phyloP scores from a whole-genome alignment of 352 stramenopile genomes.

The Phytopythium aichiense region DNA sequence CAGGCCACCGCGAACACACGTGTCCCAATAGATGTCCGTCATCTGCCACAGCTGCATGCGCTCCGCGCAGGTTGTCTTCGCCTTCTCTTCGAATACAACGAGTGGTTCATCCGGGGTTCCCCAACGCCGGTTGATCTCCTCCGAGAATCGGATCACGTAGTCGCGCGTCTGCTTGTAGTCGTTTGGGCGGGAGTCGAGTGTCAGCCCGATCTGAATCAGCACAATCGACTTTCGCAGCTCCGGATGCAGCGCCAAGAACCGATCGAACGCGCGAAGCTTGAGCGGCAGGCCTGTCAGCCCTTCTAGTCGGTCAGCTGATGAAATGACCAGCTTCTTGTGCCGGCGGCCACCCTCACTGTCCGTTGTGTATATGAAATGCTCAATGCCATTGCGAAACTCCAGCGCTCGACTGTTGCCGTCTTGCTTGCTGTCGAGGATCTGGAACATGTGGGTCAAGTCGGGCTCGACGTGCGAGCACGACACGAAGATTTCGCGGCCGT shows the following conservation, averaged over 20 bases:
- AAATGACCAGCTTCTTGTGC: slow-evolving; percentile 68
- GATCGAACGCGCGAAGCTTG: slow-evolving; percentile 95
- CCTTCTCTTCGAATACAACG: slow-evolving; percentile 71
- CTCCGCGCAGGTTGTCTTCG: slow-evolving; percentile 61
- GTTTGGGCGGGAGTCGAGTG: slow-evolving; percentile 74
- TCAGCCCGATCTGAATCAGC: slow-evolving; percentile 72
- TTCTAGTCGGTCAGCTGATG: slow-evolving; percentile 94
- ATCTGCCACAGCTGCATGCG: slow-evolving; percentile 66
- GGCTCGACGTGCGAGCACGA: slow-evolving; percentile 97
- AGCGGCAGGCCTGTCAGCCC: slow-evolving; percentile 94
- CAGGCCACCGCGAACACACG: slow-evolving; percentile 57
- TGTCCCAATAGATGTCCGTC: slow-evolving; percentile 69
- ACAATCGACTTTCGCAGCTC: slow-evolving; percentile 63
- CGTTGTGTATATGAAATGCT: slow-evolving; percentile 26
- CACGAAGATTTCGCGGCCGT: slow-evolving; percentile 94
- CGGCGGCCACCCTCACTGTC: slow-evolving; percentile 8
- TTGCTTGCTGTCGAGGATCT: slow-evolving; percentile 57
- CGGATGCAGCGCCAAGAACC: slow-evolving; percentile 90
- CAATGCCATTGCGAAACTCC: slow-evolving; percentile 32
- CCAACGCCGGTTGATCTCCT: slow-evolving; percentile 90
- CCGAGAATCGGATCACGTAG: slow-evolving; percentile 89
- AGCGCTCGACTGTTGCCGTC: slow-evolving; percentile 20
- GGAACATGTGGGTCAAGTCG: slow-evolving; percentile 75
- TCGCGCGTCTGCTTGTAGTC: slow-evolving; percentile 93
- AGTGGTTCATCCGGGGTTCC: slow-evolving; percentile 45